Evolutionary conservation across 805 yeast genomes (phyloP).

Genomic region (Hanseniaspora pseudoguilliermondii): DNA sequence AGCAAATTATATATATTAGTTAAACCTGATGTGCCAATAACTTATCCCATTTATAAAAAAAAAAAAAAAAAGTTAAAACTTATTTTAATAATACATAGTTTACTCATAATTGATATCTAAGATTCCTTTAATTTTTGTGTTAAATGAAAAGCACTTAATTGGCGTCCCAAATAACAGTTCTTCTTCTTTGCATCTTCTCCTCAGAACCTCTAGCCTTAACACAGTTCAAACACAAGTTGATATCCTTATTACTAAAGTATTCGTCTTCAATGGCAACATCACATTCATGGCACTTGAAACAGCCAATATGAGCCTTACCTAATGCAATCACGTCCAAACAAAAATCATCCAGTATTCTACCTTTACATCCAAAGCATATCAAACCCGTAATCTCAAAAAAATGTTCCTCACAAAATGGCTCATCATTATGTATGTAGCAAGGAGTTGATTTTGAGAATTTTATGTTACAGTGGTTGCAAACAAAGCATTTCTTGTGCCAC

Average conservation of each 20-base stretch:
- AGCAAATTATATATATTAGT: no score
- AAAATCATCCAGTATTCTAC: slow-evolving; percentile 6
- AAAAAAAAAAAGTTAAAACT: not conserved
- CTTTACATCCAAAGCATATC: slow-evolving; percentile 3
- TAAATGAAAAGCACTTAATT: not conserved
- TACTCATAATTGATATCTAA: no score
- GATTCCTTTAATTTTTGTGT: no score
- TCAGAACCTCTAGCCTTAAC: not conserved
- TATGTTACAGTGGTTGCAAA: slow-evolving; percentile 51
- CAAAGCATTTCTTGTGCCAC: slow-evolving; percentile 86
- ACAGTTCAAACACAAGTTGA: slow-evolving; percentile 7
- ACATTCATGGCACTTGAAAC: slow-evolving; percentile 9
- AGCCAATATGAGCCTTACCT: slow-evolving; percentile 10
- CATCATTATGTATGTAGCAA: slow-evolving; percentile 65
- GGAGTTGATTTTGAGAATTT: slow-evolving; percentile 47
- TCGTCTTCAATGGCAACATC: slow-evolving; percentile 1
- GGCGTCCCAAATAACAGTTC: slow-evolving; percentile 12
- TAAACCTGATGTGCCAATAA: no score
- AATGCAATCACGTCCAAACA: slow-evolving; percentile 7
- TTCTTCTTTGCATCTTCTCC: slow-evolving; percentile 9
- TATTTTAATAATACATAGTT: not conserved
- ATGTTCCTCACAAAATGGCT: slow-evolving; percentile 72
- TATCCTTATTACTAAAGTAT: slow-evolving; percentile 6
- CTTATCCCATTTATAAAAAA: no score
- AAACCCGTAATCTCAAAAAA: slow-evolving; percentile 21